A percentile compares a stretch with the other conserved stretches of the same genome.
Evolutionary conservation across 768 basidiomycete genomes (phyloP).

Genomic region (Steccherinum ochraceum): DNA sequence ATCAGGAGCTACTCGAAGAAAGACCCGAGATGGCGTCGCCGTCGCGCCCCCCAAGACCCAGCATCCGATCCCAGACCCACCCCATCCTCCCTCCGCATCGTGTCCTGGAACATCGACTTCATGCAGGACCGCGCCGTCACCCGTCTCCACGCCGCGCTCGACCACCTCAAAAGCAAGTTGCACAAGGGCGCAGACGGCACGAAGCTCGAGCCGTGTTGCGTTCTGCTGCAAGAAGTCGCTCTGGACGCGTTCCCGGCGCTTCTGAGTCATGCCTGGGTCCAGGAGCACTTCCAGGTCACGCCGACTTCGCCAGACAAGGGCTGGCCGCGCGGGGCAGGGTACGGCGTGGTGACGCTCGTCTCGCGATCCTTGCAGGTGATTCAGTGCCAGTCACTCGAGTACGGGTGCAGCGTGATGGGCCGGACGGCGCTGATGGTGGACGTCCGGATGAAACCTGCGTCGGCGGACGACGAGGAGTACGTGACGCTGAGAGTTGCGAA

Average conservation of each 20-base stretch:
- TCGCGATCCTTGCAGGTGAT: conserved; percentile 47
- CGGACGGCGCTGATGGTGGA: conserved; percentile 57
- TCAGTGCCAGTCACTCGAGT: conserved; percentile 45
- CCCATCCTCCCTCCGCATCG: conserved; percentile 43
- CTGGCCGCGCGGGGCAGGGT: conserved; percentile 45
- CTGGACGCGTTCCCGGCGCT: conserved; percentile 37
- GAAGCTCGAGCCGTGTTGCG: conserved; percentile 51
- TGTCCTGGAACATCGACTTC: conserved; percentile 74
- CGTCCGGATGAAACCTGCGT: conserved; percentile 32
- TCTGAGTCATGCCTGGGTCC: conserved; percentile 57
- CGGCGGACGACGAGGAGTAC: conserved; percentile 20
- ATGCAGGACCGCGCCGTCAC: conserved; percentile 26
- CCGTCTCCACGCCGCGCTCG: conserved; percentile 44
- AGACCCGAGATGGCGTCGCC: background rate
- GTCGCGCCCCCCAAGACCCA: no score
- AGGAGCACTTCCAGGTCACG: conserved; percentile 48
- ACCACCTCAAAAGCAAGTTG: conserved; percentile 48
- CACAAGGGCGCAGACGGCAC: conserved; percentile 36
- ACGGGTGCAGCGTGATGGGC: conserved; percentile 40
- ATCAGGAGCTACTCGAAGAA: background rate
- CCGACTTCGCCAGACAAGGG: conserved; percentile 46
- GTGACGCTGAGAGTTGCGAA: conserved; percentile 59
- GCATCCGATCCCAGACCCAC: conserved; percentile 9
- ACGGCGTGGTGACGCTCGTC: conserved; percentile 70
- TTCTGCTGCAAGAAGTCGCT: conserved; percentile 68